A percentile compares a stretch with the other conserved stretches of the same genome.
Conservation (phyloP, 169 alveolate genomes). For the Cryptosporidium ryanae region DNA sequence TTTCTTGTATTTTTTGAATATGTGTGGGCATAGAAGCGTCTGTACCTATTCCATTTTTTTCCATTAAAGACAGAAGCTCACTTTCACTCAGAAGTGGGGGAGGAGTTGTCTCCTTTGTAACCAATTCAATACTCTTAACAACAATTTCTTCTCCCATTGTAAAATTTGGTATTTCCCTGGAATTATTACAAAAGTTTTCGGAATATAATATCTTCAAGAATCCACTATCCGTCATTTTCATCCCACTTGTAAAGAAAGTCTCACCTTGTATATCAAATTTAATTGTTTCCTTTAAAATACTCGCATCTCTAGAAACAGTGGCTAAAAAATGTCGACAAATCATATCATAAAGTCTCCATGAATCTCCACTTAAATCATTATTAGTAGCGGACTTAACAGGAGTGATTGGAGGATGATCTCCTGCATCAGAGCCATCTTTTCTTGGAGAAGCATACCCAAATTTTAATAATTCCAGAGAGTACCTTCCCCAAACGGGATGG, state of each 20-base stretch:
- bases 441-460: constrained; percentile 81
- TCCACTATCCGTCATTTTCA: constrained; percentile 85
- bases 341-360: constrained; percentile 86
- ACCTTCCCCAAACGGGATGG: constrained; percentile 82
- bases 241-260: constrained; percentile 83
- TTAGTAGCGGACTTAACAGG: constrained; percentile 89
- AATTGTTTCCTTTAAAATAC: constrained; percentile 82
- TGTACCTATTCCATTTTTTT: constrained; percentile 96
- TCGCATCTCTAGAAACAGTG: constrained; percentile 86
- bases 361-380: constrained; percentile 82
- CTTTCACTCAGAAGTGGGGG: constrained; percentile 97
- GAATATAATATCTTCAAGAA: constrained; percentile 84
- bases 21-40: constrained; percentile 99
- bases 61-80: constrained; percentile 95
- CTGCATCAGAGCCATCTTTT: constrained; percentile 91
- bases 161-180: constrained; percentile 77
- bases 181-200: constrained; percentile 56
- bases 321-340: constrained; percentile 91
- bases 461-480: constrained; percentile 77
- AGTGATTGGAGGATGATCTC: constrained; percentile 97
- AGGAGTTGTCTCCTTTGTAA: constrained; percentile 87
- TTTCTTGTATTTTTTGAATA: constrained; percentile 95
- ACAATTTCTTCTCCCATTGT: neutral
- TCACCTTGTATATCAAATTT: constrained; percentile 83
- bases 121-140: constrained; percentile 20